Evolutionary conservation across 805 yeast species (phyloP).

Genomic region (Grigorovia yakushimaensis): DNA sequence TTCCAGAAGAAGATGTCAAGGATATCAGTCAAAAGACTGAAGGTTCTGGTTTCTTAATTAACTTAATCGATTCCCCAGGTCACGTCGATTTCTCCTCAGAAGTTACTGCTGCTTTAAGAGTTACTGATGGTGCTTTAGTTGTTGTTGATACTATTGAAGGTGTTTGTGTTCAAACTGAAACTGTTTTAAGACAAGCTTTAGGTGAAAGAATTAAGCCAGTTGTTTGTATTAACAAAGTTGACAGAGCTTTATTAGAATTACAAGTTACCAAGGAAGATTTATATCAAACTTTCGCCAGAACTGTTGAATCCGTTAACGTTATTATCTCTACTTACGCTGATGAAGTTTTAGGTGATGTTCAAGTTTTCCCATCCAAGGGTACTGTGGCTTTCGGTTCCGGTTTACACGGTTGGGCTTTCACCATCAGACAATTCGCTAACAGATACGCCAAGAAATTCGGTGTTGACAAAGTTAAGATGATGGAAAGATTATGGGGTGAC

Average conservation of each 20-base stretch:
- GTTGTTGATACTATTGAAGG: constrained; percentile 99
- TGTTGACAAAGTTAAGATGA: constrained; percentile 96
- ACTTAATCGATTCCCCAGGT: constrained; percentile 99
- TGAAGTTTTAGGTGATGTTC: constrained; percentile 84
- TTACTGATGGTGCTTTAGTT: constrained; percentile 99
- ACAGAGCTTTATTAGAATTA: constrained; percentile 97
- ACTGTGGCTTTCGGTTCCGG: constrained; percentile 99
- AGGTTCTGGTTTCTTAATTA: constrained; percentile 91
- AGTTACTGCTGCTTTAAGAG: constrained; percentile 99
- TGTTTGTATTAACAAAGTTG: constrained; percentile 97
- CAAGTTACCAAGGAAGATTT: constrained; percentile 98
- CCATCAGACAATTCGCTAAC: constrained; percentile 95
- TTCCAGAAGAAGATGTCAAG: constrained; percentile 72
- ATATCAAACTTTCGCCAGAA: constrained; percentile 96
- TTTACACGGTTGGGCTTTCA: constrained; percentile 99
- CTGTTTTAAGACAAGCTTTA: constrained; percentile 97
- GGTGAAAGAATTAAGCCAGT: constrained; percentile 99
- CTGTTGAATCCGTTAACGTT: constrained; percentile 98
- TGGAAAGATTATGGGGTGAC: constrained; percentile 99
- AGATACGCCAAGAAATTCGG: constrained; percentile 99
- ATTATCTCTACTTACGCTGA: constrained; percentile 93
- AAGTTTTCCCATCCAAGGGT: constrained; percentile 98
- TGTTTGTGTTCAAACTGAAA: constrained; percentile 99
- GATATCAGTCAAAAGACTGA: constrained; percentile 78
- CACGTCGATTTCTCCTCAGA: constrained; percentile 99